Evolutionary conservation across 805 yeast species (phyloP).

Genomic region (Vanderwaltozyma tropicalis): DNA sequence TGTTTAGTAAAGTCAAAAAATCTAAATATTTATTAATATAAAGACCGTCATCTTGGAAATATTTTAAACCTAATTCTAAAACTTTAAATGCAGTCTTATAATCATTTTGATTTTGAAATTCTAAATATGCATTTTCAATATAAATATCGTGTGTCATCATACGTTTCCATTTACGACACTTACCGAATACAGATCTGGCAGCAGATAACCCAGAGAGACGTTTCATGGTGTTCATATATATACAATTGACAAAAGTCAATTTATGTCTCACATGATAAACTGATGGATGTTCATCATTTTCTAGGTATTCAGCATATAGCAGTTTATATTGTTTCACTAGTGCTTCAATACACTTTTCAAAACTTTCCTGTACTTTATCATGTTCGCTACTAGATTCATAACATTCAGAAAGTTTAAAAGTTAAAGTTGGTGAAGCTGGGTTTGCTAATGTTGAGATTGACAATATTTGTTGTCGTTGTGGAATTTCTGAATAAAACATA

Average conservation of each 20-base stretch:
- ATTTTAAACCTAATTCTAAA: constrained; percentile 68
- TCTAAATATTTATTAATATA: constrained; percentile 62
- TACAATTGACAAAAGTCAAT: constrained; percentile 56
- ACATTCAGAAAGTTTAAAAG: constrained; percentile 57
- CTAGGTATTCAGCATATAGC: constrained; percentile 5
- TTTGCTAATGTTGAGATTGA: constrained; percentile 49
- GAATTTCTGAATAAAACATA: constrained; percentile 21
- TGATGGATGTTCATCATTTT: constrained; percentile 5
- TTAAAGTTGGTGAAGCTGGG: constrained; percentile 58
- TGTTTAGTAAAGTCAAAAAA: constrained; percentile 57
- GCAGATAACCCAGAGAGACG: constrained; percentile 57
- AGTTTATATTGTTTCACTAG: constrained; percentile 32
- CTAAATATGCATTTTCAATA: constrained; percentile 75
- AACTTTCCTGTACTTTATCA: constrained; percentile 40
- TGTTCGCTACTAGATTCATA: constrained; percentile 49
- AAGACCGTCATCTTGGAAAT: constrained; percentile 40
- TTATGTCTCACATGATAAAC: constrained; percentile 13
- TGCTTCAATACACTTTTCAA: constrained; percentile 39
- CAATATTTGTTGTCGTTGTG: constrained; percentile 30
- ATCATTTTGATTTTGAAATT: constrained; percentile 54
- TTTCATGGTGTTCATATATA: constrained; percentile 61
- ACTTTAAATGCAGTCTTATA: constrained; percentile 62
- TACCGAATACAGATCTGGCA: constrained; percentile 62
- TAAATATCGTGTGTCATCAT: constrained; percentile 63
- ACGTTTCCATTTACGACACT: constrained; percentile 48